Base-by-base conservation (phyloP, 768 basidiomycete genomes). In the Suillus weaverae region DNA sequence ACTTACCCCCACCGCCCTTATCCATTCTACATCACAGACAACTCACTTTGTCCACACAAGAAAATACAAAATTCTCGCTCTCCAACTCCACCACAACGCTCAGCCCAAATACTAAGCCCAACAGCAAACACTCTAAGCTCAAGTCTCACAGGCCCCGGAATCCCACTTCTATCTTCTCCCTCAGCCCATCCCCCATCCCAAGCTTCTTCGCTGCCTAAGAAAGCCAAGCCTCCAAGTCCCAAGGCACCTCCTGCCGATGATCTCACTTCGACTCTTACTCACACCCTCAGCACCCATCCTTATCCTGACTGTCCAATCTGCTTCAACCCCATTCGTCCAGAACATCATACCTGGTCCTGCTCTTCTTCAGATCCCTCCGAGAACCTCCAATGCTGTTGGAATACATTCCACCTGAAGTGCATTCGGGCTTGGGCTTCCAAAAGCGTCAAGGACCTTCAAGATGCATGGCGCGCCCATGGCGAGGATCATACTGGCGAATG, bases 351-450 rank as follows among this genome's bases (percentile, higher is more conserved):
- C 1, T 96, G 95, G 92, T 95, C 92, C 0, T 98, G 97, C 74
- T 88, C 89, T 9, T 88, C 89, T 3, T 81, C 84, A 0, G 62
- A 64, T 55, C 60, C 64, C 30, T 63, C 73, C 70, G 65, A 61
- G 61, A 67, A 68, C 44, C 67, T 71, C 32, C 87, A 88, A 64
- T 91, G 87, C 70, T 99, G 97, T 71, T 97, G 92, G 88, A 92
- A 87, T 14, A 88, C 92, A 0, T 95, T 97, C 71, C 97, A 99
- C 77, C 80, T 97, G 32, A 90, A 89, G 69, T 98, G 97, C 70
- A 91, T 98, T 68, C 83, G 85, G 9, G 84, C 90, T 0, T 99
- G 97, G 97, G 94, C 94, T 0, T 77, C 82, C 35, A 92, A 92
- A 77, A 92, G 89, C 70, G 87, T 89, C 60, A 89, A 89, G 72